Conservation (phyloP, 768 basidiomycete genomes). For the Pholiota molesta region DNA sequence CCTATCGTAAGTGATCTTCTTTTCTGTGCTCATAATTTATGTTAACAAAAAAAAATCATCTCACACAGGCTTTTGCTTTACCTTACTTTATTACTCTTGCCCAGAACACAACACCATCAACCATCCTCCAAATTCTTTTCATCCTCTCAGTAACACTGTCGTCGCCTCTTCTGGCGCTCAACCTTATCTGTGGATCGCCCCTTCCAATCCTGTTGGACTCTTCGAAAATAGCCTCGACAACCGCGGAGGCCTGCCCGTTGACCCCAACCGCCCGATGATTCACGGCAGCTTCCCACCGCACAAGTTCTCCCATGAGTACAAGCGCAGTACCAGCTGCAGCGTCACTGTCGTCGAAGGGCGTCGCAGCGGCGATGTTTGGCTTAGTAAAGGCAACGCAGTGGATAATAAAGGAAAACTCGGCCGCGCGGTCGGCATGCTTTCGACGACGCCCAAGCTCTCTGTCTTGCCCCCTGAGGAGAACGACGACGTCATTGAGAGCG, state of each 20-base stretch:
- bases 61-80: conserved; percentile 55
- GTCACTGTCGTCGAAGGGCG: conserved; percentile 71
- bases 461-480: conserved; percentile 62
- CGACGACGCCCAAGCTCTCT: conserved; percentile 66
- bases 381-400: conserved; percentile 71
- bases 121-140: conserved; percentile 50
- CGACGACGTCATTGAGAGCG: conserved; percentile 49
- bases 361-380: conserved; percentile 76
- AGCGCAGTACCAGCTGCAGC: conserved; percentile 63
- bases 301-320: conserved; percentile 59
- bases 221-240: conserved; percentile 45
- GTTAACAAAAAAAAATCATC: not conserved
- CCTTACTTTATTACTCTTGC: conserved; percentile 59
- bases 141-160: conserved; percentile 68
- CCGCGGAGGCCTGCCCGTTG: conserved; percentile 43
- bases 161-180: conserved; percentile 66
- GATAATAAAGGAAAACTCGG: conserved; percentile 65
- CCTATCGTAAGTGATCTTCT: conserved; percentile 56
- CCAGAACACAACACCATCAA: conserved; percentile 39
- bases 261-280: conserved; percentile 48
- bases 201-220: conserved; percentile 69
- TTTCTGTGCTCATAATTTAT: not conserved
- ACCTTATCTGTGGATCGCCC: conserved; percentile 60
- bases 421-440: conserved; percentile 65
- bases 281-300: conserved; percentile 40